These are phyloP conservation scores for Diaporthe humulicola DNA, from an alignment of 2,329 filamentous ascomycete genomes.

Conservation along the genomic window DNA sequence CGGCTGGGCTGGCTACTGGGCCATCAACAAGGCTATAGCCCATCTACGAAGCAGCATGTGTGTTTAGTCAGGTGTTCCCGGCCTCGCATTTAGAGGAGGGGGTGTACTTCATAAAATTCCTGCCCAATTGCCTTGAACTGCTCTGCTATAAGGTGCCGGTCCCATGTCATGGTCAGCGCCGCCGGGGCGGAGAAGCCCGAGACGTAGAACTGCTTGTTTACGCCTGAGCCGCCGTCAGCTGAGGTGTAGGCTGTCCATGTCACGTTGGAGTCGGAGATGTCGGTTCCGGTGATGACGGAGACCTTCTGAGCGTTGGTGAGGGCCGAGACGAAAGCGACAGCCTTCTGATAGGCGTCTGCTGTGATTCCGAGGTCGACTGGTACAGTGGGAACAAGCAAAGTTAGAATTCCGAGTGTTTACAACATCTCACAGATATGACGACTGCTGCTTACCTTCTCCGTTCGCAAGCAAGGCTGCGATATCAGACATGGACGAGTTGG, in stretches of 20 bases:
- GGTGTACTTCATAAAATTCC: slow-evolving; percentile 39
- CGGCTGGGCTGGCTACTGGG: slow-evolving; percentile 13
- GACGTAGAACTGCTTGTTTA: slow-evolving; percentile 42
- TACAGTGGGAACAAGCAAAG: neutral
- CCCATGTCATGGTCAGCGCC: slow-evolving; percentile 43
- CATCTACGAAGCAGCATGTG: neutral
- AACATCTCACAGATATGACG: neutral
- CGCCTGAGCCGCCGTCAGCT: slow-evolving; percentile 41
- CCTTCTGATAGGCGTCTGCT: slow-evolving; percentile 15
- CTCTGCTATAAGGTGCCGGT: slow-evolving; percentile 38
- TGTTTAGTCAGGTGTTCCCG: neutral
- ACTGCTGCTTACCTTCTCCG: neutral
- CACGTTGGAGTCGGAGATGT: slow-evolving; percentile 16
- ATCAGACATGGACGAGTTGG: neutral
- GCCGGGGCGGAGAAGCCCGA: slow-evolving; percentile 41
- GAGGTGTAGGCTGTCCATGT: slow-evolving; percentile 59
- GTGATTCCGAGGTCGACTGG: slow-evolving; percentile 24
- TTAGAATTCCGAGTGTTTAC: neutral
- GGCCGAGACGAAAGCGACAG: neutral
- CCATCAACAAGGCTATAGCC: slow-evolving; percentile 23
- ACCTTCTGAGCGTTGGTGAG: slow-evolving; percentile 17
- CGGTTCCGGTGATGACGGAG: slow-evolving; percentile 8
- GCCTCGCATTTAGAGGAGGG: neutral
- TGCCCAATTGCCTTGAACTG: slow-evolving; percentile 40
- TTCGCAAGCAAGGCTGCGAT: slow-evolving; percentile 11